Conservation (phyloP, 768 basidiomycete genomes). For the Xerocomus brunneocitrinus region DNA sequence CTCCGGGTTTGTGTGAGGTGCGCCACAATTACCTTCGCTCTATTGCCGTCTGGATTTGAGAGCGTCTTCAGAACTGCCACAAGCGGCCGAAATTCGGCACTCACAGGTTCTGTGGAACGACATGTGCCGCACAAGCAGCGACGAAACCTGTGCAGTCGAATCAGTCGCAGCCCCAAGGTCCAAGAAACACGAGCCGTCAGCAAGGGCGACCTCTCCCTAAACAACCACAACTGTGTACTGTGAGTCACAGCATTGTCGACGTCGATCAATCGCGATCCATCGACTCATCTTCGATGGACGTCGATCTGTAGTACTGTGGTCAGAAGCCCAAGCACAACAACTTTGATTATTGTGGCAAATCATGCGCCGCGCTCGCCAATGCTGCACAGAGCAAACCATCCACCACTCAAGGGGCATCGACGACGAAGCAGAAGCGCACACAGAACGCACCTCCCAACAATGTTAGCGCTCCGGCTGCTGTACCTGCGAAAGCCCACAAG, state of each 20-base stretch:
- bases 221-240: slow-evolving; percentile 26
- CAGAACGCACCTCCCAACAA: slow-evolving; percentile 10
- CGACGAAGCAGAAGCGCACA: slow-evolving; percentile 19
- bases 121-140: slow-evolving; percentile 44
- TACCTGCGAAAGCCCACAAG: slow-evolving; percentile 13
- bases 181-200: slow-evolving; percentile 11
- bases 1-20: slow-evolving; percentile 29
- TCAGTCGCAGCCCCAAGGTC: slow-evolving; percentile 12
- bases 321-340: slow-evolving; percentile 58
- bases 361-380: slow-evolving; percentile 51
- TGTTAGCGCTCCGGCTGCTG: not conserved
- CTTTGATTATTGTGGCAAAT: slow-evolving; percentile 62
- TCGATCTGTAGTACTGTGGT: slow-evolving; percentile 41
- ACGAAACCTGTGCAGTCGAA: slow-evolving; percentile 9
- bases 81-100: slow-evolving; percentile 48
- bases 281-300: slow-evolving; percentile 19
- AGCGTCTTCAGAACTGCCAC: slow-evolving; percentile 44
- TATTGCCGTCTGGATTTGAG: slow-evolving; percentile 6
- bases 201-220: slow-evolving; percentile 10
- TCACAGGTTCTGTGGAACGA: slow-evolving; percentile 55
- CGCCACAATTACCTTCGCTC: slow-evolving; percentile 5
- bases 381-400: slow-evolving; percentile 19
- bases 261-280: slow-evolving; percentile 28
- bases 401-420: slow-evolving; percentile 7
- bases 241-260: slow-evolving; percentile 19